Conservation (phyloP, 345 rosid species). For the Salix exigua region DNA sequence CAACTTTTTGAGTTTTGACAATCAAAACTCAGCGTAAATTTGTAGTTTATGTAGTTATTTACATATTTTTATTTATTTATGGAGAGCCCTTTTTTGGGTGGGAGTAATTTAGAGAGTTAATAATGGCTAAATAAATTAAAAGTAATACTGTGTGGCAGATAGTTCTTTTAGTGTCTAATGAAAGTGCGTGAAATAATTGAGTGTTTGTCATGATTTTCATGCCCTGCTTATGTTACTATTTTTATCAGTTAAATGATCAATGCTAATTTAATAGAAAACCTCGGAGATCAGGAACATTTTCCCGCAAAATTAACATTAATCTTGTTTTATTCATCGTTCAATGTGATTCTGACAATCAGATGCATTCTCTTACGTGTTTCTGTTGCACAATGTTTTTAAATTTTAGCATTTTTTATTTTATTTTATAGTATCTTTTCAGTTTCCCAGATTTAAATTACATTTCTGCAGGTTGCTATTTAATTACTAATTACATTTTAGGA, state of each 20-base stretch:
- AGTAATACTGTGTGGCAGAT: too few species aligned
- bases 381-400: background rate
- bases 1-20: background rate
- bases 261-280: background rate
- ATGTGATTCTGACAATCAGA: background rate
- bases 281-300: too few species aligned
- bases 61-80: too few species aligned
- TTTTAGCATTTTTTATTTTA: too few species aligned
- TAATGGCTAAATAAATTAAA: background rate
- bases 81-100: background rate
- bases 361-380: background rate
- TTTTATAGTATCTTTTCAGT: background rate
- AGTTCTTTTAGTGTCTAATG: background rate
- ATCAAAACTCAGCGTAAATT: background rate
- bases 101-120: too few species aligned
- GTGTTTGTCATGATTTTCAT: too few species aligned
- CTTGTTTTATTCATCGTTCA: too few species aligned
- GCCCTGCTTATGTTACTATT: too few species aligned
- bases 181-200: background rate
- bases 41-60: background rate
- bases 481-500: background rate
- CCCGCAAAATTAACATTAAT: too few species aligned
- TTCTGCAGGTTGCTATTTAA: background rate
- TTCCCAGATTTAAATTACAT: background rate
- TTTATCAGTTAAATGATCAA: background rate